Base-by-base conservation (phyloP, 441 rosid species). In the Mallotus repandus region DNA sequence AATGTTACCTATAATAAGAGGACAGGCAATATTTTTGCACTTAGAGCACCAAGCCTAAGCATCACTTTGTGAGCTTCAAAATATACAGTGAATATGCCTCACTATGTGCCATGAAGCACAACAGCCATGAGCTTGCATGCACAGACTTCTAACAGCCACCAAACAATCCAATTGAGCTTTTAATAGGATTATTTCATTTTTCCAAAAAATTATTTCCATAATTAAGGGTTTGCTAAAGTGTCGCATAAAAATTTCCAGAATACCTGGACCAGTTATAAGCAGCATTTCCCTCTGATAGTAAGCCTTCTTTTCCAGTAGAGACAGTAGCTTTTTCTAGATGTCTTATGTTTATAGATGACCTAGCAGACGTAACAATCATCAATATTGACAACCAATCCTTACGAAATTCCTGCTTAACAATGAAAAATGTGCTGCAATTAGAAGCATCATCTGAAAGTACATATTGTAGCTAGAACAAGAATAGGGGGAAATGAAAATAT, bases 251-350 rank as follows among this genome's bases (percentile, higher is more conserved):
- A 38, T 38, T 65, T 48, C 55, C 57, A 73, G 68, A 61, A 78
- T 80, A 96, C 99, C 99, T 92, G 80, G 98, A 94, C 99, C 99
- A 96, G 76, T 88, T 96, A 84, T 91, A 94, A 46, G 99, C 94
- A 63, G 99, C 89, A 82, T 96, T 96, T 82, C 99, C 99, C 88
- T 96, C 99, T n/a, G 98, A 89, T n/a, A 96, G 82, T 78, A 96
- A 87, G 25, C 99, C 99, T 84, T 96, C 99, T 84, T 96, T 96
- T 77, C 99, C 98, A 0, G 99, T 94, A 73, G 99, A 96, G 83
- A 96, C 89, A 46, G 99, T 94, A 75, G 99, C 98, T 82, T 96
- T 96, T 84, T 96, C 99, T 86, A 96, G 76, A 81, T 94, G 98
- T 81, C 98, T 89, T 79, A 96, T 94, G 84, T 89, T 96, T 78